Conservation (phyloP, 202 grass and related monocot species). For the Elaeis oleifera region DNA sequence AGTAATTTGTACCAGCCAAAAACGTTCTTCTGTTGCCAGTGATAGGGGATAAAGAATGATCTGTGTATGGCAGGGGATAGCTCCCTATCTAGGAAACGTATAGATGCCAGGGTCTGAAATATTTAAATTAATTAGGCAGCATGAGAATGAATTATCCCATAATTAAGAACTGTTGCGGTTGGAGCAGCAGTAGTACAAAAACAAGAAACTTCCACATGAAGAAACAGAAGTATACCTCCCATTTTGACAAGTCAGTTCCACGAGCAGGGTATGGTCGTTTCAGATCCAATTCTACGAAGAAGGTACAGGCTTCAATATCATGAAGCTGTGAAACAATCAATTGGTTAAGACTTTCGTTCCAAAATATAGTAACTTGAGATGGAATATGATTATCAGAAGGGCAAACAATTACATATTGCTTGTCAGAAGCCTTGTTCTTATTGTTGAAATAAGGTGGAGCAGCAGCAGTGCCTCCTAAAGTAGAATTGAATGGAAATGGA, state of each 20-base stretch:
- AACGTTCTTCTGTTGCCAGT: conserved; percentile 76
- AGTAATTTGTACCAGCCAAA: conserved; percentile 91
- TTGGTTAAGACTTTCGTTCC: too few species aligned
- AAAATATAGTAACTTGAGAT: too few species aligned
- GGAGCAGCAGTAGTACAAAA: too few species aligned
- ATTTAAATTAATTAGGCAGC: conserved; percentile 6
- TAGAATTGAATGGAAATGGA: conserved; percentile 91
- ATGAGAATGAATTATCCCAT: conserved; percentile 9
- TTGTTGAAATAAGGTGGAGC: conserved; percentile 79
- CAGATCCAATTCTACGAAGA: conserved; percentile 85
- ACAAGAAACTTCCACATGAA: neutral
- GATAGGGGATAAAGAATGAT: conserved; percentile 85
- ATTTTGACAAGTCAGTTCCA: conserved; percentile 63
- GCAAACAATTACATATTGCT: conserved; percentile 69
- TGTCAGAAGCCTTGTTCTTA: conserved; percentile 68
- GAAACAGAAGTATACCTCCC: conserved; percentile 56
- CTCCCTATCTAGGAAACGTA: conserved; percentile 87
- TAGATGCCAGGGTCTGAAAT: conserved; percentile 54
- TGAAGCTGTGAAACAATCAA: conserved; percentile 35
- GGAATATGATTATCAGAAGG: neutral
- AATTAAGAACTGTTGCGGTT: too few species aligned
- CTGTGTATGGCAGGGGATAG: conserved; percentile 71
- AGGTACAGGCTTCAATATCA: conserved; percentile 55
- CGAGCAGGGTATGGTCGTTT: conserved; percentile 66
- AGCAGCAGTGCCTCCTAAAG: conserved; percentile 78